Evolutionary conservation across 2,329 filamentous ascomycete genomes (phyloP), one percentile per base, ranked within the genome.

Genomic region (Hortaea sp.): DNA sequence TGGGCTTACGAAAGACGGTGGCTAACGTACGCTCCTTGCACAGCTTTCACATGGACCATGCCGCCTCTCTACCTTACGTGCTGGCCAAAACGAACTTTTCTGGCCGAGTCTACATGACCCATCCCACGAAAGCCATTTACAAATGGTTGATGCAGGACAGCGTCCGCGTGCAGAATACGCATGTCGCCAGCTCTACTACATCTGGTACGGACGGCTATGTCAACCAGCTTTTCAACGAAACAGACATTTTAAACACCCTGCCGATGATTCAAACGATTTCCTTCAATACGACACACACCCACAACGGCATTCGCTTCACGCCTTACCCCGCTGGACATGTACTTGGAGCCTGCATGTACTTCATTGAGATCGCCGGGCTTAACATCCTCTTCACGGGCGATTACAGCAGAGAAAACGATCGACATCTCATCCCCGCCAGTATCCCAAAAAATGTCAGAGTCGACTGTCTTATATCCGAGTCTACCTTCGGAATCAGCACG

Each of bases 71-170:
- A 41, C 92, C 92, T 39, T 98, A 97, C 65, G 92, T 98, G 49
- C 78, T 98, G 54, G 86, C 90, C 54, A 98, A 98, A 72, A 97
- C 92, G 34, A 95, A 95, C 66, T 98, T 98, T 73, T 84, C 85
- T 54, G 92, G 92, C 42, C 82, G 89, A 20, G 90, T 97, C 50
- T 97, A 95, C 72, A 98, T 97, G 90, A 98, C 92, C 43, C 92
- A 98, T 72, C 88, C 92, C 1, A 98, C 92, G 41, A 97, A 98
- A 67, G 92, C 92, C 58, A 98, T 98, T 64, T 98, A 98, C 77
- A 97, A 97, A 70, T 97, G 92, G 90, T 80, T 97, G 43, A 95
- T 97, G 52, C 88, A 95, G 66, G 92, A 98, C 68, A 94, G 88
- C 55, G 87, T 98, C 39, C 83, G 92, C 49, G 89, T 98, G 29